Evolutionary conservation across 139 green algal species (phyloP).

Genomic region (Coelastrella sp.): DNA sequence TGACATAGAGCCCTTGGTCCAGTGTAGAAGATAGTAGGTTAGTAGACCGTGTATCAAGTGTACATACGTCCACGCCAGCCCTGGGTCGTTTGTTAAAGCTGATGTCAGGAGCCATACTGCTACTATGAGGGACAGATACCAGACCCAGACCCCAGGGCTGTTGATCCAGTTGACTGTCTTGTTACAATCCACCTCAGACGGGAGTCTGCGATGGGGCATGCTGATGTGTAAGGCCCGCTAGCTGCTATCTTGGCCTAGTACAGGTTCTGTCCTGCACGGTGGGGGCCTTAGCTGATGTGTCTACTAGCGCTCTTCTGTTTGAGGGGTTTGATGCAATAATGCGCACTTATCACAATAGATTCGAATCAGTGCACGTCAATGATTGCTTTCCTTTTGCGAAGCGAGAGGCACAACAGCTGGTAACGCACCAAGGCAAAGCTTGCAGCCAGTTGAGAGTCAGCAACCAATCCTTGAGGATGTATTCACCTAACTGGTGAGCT

Average conservation of each 20-base stretch:
- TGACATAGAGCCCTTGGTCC: conserved; percentile 87
- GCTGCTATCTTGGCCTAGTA: background rate
- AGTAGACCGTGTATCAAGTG: conserved; percentile 86
- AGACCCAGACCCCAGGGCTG: conserved; percentile 79
- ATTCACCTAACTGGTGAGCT: too few species aligned
- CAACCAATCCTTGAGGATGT: background rate
- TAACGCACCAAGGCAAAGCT: background rate
- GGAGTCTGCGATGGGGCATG: conserved; percentile 28
- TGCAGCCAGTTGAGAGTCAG: background rate
- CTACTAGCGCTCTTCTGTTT: too few species aligned
- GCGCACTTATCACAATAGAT: too few species aligned
- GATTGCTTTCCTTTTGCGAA: too few species aligned
- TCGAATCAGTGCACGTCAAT: too few species aligned
- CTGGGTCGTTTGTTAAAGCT: conserved; percentile 75
- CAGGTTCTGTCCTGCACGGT: background rate
- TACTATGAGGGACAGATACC: conserved; percentile 82
- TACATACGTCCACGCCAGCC: conserved; percentile 91
- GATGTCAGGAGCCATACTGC: conserved; percentile 80
- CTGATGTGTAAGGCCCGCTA: background rate
- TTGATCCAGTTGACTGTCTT: conserved; percentile 88
- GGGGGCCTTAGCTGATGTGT: too few species aligned
- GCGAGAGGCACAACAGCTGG: background rate
- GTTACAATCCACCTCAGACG: conserved; percentile 67
- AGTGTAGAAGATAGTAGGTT: conserved; percentile 93
- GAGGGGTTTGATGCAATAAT: too few species aligned